Base-by-base conservation (phyloP, 768 basidiomycete genomes). In the Pulveroboletus sp. region DNA sequence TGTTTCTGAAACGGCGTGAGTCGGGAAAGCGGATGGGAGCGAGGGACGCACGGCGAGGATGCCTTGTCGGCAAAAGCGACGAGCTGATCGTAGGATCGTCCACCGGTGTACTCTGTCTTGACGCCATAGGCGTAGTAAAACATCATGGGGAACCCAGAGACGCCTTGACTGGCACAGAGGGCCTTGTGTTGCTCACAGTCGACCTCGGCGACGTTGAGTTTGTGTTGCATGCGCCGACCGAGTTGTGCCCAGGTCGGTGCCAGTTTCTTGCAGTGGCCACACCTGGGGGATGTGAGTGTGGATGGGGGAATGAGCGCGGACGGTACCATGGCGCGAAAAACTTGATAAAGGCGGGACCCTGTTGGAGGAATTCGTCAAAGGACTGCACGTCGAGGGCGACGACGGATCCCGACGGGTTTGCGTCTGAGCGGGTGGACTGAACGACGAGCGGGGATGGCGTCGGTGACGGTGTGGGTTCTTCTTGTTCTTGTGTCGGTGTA, bases 241-340 rank as follows among this genome's bases (percentile, higher is more conserved):
- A 99, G 78, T 41, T 86, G 74, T 1, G 71, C 72, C 90, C 93
- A 98, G 0, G 73, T 76, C 43, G 85, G 93, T 1, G 90, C 90
- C 2, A 98, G 76, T 62, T 90, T 90, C 72, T 97, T 94, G 78
- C 95, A 99, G 69, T 98, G 94, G 5, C 90, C 90, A 64, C 94
- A 97, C 90, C 80, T 80, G 33, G 2, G 12, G 13, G 6, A 4
- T 1, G 16, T 55, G 6, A 57, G 43, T 37, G 23, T 14, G 11
- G 5, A 19, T 9, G 23, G 11, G 24, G 1, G 21, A 9, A 16
- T 9, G 31, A n/a, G 6, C n/a, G 21, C 21, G 8, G 13, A 20
- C 62, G 66, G 27, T 60, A 82, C 87, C 94, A 98, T 0, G 94
- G 94, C 0, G 94, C 95, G 64, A 79, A 98, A 73, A 90, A 98